A percentile compares a stretch with the other conserved stretches of the same genome.
Evolutionary conservation across 139 green algal genomes (phyloP).

Genomic region (Choricystis sp.): DNA sequence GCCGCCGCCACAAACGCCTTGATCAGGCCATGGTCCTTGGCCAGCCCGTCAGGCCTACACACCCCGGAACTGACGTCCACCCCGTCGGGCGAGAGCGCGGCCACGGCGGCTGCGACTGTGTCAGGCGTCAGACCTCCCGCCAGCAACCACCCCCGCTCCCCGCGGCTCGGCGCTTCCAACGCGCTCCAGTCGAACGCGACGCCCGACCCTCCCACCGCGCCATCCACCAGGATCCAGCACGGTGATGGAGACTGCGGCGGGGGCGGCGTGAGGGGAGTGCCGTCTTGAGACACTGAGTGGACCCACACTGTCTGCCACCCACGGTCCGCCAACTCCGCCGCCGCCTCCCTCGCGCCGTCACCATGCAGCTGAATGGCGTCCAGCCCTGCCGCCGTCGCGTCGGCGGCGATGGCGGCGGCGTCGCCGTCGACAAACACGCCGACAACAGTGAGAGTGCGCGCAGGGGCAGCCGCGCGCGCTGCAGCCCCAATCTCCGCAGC

Average conservation of each 20-base stretch:
- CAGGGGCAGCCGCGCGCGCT: conserved; percentile 17
- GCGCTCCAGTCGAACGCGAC: conserved; percentile 39
- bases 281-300: too few relatives aligned
- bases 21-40: conserved; percentile 27
- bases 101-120: conserved; percentile 53
- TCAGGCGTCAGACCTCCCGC: conserved; percentile 47
- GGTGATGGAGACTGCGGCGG: too few relatives aligned
- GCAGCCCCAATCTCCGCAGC: conserved; percentile 37
- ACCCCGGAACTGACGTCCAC: conserved; percentile 77
- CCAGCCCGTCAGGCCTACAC: conserved; percentile 33
- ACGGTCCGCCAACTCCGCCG: conserved; percentile 22
- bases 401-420: conserved; percentile 32
- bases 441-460: conserved; percentile 34
- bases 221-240: conserved; percentile 64
- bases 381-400: conserved; percentile 30
- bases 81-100: conserved; percentile 22
- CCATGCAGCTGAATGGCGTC: conserved; percentile 50
- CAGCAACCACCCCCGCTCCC: conserved; percentile 48
- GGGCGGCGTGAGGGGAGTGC: too few relatives aligned
- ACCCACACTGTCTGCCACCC: too few relatives aligned
- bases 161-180: conserved; percentile 12
- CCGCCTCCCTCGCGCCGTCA: conserved; percentile 18
- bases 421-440: conserved; percentile 78
- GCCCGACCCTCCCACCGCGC: conserved; percentile 50
- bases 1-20: conserved; percentile 15